phyloP scores from a whole-genome alignment of 768 basidiomycete species.

The Chalciporus chontae region DNA sequence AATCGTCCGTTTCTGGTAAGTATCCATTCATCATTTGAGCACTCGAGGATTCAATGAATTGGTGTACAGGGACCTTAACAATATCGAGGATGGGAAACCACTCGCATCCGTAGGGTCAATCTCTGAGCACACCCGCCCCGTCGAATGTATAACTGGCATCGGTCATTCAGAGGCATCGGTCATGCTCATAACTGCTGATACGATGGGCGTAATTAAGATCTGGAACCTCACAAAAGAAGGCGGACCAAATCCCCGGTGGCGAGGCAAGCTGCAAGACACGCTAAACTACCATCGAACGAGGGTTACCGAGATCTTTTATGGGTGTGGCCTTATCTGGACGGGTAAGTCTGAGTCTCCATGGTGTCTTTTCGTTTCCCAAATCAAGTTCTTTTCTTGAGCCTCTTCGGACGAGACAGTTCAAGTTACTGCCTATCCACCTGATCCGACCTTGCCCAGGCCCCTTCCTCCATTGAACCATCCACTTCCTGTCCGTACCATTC shows the following conservation, averaged over 20 bases:
- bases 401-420: constrained; percentile 87
- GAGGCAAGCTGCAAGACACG: constrained; percentile 49
- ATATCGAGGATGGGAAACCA: constrained; percentile 36
- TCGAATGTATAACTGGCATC: constrained; percentile 71
- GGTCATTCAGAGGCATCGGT: constrained; percentile 42
- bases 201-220: constrained; percentile 83
- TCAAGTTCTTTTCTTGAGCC: constrained; percentile 42
- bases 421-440: constrained; percentile 45
- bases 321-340: constrained; percentile 81
- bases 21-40: background rate
- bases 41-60: background rate
- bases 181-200: constrained; percentile 80
- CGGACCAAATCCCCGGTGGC: constrained; percentile 45
- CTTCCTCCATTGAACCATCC: constrained; percentile 57
- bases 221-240: constrained; percentile 62
- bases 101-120: constrained; percentile 62
- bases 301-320: constrained; percentile 68
- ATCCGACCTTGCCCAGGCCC: constrained; percentile 32
- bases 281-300: constrained; percentile 75
- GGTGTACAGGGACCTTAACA: constrained; percentile 58
- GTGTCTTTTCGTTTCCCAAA: background rate
- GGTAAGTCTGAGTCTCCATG: constrained; percentile 42
- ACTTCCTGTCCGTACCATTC: constrained; percentile 64
- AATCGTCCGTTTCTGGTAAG: constrained; percentile 80
- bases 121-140: constrained; percentile 83